These are phyloP conservation scores for Diplodia scrobiculata DNA, from an alignment of 2,329 filamentous ascomycete genomes.

Conservation along the genomic window DNA sequence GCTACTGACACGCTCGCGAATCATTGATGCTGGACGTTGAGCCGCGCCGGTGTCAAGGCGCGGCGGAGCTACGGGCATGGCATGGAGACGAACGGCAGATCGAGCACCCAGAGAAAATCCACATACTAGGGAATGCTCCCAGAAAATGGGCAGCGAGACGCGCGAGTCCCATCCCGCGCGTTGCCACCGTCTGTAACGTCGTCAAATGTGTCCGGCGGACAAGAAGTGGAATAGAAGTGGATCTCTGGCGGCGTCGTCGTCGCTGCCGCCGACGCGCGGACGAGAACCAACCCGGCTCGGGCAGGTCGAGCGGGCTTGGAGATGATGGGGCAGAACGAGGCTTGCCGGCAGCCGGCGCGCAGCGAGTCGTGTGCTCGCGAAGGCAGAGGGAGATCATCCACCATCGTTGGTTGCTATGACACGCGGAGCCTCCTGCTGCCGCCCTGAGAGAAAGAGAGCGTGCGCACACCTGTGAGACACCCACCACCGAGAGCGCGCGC, in stretches of 20 bases:
- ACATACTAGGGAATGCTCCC: constrained; percentile 17
- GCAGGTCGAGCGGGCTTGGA: constrained; percentile 3
- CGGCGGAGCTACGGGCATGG: constrained; percentile 17
- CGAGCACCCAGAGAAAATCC: constrained; percentile 26
- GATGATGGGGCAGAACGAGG: constrained; percentile 9
- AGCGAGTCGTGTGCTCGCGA: constrained; percentile 19
- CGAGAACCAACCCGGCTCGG: neutral
- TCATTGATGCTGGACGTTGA: constrained; percentile 19
- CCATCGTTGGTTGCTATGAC: constrained; percentile 17
- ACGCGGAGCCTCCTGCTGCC: constrained; percentile 16
- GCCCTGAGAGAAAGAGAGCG: neutral
- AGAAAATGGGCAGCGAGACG: constrained; percentile 3
- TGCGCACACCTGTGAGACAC: neutral
- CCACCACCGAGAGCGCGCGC: neutral
- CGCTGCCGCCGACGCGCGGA: neutral
- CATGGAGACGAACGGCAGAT: constrained; percentile 29
- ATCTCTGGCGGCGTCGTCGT: neutral
- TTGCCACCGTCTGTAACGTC: constrained; percentile 6
- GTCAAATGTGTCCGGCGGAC: neutral
- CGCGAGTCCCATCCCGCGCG: neutral
- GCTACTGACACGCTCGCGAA: constrained; percentile 14
- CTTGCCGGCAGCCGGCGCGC: constrained; percentile 22
- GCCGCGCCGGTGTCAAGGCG: constrained; percentile 19
- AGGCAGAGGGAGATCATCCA: constrained; percentile 17
- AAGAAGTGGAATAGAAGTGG: constrained; percentile 11